Base-by-base conservation (phyloP, 140 eudicot genomes). In the Ambrosia hybrid region DNA sequence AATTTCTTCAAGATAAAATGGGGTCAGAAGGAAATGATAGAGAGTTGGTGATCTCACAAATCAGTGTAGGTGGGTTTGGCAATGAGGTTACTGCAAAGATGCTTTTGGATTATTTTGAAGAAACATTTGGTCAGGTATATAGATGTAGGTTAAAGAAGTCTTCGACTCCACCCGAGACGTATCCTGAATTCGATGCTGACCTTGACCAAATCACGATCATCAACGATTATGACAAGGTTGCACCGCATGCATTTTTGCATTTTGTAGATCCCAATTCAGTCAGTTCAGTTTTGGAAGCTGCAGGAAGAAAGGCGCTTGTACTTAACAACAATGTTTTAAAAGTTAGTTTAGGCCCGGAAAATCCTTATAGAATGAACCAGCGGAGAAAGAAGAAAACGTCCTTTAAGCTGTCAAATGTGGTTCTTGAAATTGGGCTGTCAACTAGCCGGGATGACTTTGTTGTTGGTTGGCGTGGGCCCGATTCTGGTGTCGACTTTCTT, bases 201-300 rank as follows among this genome's bases (percentile, higher is more conserved):
- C 43, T 80, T 15, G 77, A 73, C 13, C 57, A 34, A 2, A 51
- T 86, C 10, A 68, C 65, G 65, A 67, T 57, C 43, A 72, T 67
- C 7, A 15, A 14, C 3, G 86, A 80, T 13, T 90, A 90, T 46
- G 79, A 73, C 5, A 87, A 83, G 52, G 89, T 93, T 14, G 83
- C 68, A 36, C 97, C 97, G 10, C 98, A 93, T 69, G 96, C 98
- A 1, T 93, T 87, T 78, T 83, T 93, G 67, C 98, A 93, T 78
- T 93, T 90, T 57, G 94, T 83, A 6, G 59, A 55, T 15, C 79
- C 93, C 7, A 80, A 79, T 56, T 70, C 91, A 5, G 97, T 84
- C 13, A 26, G 15, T 65, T 53, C 62, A 8, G 89, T 81, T 68
- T 7, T 74, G 41, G 80, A 84, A 53, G 83, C 82, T 41, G 85